Conservation (phyloP, 495 filamentous ascomycete genomes). For the Elaphomyces granulatus region DNA sequence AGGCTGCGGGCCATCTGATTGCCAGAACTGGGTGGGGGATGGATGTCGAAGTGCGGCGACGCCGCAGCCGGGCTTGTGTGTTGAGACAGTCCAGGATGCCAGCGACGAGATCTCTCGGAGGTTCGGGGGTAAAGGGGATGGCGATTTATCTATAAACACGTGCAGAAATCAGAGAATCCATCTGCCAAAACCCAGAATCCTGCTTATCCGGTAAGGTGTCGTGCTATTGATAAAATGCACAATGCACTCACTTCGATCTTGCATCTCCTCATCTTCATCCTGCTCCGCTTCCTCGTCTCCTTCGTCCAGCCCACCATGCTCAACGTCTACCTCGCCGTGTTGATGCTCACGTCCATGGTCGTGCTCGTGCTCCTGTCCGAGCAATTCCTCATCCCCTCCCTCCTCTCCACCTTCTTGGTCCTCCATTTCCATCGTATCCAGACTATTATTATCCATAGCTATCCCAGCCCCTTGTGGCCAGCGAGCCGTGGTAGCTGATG, state of each 20-base stretch:
- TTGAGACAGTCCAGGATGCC: constrained; percentile 83
- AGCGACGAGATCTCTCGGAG: constrained; percentile 90
- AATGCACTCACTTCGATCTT: constrained; percentile 20
- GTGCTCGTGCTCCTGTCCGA: neutral
- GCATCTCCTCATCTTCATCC: constrained; percentile 27
- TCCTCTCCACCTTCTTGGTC: constrained; percentile 10
- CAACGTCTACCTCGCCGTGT: constrained; percentile 17
- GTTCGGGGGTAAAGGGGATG: constrained; percentile 27
- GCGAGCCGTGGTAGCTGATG: no score
- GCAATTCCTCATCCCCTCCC: constrained; percentile 4
- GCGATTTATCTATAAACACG: constrained; percentile 21
- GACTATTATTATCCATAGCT: no score
- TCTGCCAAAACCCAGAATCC: neutral
- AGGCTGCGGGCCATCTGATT: constrained; percentile 92
- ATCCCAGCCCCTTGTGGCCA: no score
- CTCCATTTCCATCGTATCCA: constrained; percentile 3
- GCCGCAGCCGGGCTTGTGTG: constrained; percentile 81
- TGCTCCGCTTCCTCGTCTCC: constrained; percentile 26
- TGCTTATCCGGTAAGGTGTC: neutral
- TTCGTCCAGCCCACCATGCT: constrained; percentile 26
- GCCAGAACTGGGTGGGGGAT: constrained; percentile 76
- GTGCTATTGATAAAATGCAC: neutral
- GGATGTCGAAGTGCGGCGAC: constrained; percentile 72
- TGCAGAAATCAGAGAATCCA: neutral
- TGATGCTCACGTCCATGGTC: constrained; percentile 4